Evolutionary conservation across 345 rosid genomes (phyloP), one percentile per base, ranked within the genome.

Genomic region (Pelargonium nanum): DNA sequence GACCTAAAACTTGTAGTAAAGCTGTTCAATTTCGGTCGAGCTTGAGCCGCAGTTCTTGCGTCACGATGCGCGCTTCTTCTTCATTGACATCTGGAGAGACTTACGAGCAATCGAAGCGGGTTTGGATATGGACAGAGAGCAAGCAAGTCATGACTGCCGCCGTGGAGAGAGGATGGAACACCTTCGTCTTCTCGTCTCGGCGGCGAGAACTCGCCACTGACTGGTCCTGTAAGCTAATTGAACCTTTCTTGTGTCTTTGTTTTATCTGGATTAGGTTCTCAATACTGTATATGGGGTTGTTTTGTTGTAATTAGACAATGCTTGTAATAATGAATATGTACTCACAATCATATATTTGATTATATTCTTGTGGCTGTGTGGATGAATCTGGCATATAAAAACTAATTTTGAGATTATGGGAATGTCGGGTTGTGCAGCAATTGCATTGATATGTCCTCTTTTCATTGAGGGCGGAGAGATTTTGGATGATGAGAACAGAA

Each of bases 121-220:
- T 88, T 24, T 91, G 96, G 95, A 70, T 88, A 57, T 88, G 91
- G 90, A 91, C 86, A 10, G 75, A 83, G 70, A 79, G 67, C 70
- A 85, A 85, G 75, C 78, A 80, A 26, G 92, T 86, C 4, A 86
- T 88, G 92, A 80, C 88, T 15, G 75, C 79, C 68, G 85, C 96
- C 9, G 96, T 91, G 5, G 95, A 88, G 75, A 79, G 95, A 64
- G 98, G 96, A 1, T 91, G 96, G 96, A 88, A 77, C 72, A 88
- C 90, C n/a, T 82, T 91, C 76, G 0, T 88, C 45, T 88, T 85
- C 78, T 57, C 75, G 26, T 65, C 78, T 13, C 54, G 71, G 25
- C 70, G 64, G 68, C 75, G 63, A 51, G 51, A 77, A 57, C 88
- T 88, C 60, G 90, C 86, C 2, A n/a, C 25, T 54, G 84, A 83